Conservation (phyloP, 768 basidiomycete genomes). For the Candolleomyces aberdarensis region DNA sequence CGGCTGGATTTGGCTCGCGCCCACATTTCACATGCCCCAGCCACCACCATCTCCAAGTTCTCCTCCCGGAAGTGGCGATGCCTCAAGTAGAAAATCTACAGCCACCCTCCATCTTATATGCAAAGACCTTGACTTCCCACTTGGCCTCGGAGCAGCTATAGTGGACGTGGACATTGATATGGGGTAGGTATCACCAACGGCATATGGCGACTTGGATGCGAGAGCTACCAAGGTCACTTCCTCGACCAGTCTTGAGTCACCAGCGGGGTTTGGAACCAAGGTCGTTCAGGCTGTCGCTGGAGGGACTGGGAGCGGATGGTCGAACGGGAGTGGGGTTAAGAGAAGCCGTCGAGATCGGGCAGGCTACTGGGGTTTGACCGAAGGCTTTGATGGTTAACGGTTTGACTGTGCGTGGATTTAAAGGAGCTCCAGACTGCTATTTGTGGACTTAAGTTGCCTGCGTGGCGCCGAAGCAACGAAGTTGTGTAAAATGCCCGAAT, state of each 20-base stretch:
- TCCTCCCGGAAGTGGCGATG: neutral
- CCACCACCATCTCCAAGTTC: constrained; percentile 28
- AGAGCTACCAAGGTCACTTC: neutral
- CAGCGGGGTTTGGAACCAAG: neutral
- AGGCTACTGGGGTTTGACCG: constrained; percentile 1
- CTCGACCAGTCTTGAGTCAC: neutral
- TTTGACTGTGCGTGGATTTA: neutral
- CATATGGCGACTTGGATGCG: neutral
- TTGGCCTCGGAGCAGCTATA: constrained; percentile 67
- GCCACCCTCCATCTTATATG: constrained; percentile 44
- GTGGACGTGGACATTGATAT: constrained; percentile 65
- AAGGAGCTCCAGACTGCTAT: neutral
- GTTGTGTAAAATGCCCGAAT: too few relatives aligned
- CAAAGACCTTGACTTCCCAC: constrained; percentile 74
- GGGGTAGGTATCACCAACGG: constrained; percentile 37
- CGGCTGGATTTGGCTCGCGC: constrained; percentile 87
- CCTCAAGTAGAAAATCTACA: constrained; percentile 6
- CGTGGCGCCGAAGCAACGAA: too few relatives aligned
- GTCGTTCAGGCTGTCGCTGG: constrained; percentile 1
- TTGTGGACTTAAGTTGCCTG: neutral
- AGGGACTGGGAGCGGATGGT: neutral
- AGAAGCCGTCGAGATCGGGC: constrained; percentile 5
- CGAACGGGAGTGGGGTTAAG: neutral
- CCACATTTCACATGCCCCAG: constrained; percentile 73
- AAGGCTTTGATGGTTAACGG: neutral